Evolutionary conservation across 805 yeast genomes (phyloP).

Genomic region (Wickerhamiella vanderwaltii): DNA sequence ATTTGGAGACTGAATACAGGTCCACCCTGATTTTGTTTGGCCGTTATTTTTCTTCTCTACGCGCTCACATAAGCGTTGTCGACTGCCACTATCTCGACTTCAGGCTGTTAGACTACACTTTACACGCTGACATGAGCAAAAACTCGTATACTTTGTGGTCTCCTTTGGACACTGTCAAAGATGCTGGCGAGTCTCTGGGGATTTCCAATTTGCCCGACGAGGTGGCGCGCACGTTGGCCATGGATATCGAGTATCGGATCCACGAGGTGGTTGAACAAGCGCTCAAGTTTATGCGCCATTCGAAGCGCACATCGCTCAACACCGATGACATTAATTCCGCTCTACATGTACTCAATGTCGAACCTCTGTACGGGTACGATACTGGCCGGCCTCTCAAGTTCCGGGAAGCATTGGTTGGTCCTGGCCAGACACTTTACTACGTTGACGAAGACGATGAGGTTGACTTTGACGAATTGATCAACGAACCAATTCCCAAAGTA

Average conservation of each 20-base stretch:
- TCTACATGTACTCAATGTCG: constrained; percentile 73
- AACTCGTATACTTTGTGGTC: constrained; percentile 90
- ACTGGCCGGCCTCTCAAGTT: constrained; percentile 53
- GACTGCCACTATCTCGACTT: too few relatives aligned
- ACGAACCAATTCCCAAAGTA: constrained; percentile 88
- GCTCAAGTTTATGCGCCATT: constrained; percentile 87
- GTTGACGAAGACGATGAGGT: constrained; percentile 82
- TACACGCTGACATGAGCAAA: too few relatives aligned
- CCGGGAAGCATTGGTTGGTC: constrained; percentile 77
- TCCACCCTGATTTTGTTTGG: too few relatives aligned
- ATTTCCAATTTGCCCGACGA: constrained; percentile 68
- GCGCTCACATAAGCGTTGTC: too few relatives aligned
- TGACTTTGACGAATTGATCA: constrained; percentile 85
- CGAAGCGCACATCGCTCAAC: constrained; percentile 68
- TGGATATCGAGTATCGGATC: constrained; percentile 98
- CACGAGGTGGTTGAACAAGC: constrained; percentile 95
- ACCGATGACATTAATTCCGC: constrained; percentile 77
- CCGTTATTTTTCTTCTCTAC: too few relatives aligned
- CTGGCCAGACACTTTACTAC: constrained; percentile 88
- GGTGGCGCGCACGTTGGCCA: constrained; percentile 85
- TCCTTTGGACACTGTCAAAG: constrained; percentile 91
- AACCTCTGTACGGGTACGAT: constrained; percentile 45
- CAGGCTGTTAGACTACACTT: too few relatives aligned
- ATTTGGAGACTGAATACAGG: too few relatives aligned
- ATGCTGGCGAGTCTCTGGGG: constrained; percentile 88